Base-by-base conservation (phyloP, 306 rosid species). In the Biancaea sappan region DNA sequence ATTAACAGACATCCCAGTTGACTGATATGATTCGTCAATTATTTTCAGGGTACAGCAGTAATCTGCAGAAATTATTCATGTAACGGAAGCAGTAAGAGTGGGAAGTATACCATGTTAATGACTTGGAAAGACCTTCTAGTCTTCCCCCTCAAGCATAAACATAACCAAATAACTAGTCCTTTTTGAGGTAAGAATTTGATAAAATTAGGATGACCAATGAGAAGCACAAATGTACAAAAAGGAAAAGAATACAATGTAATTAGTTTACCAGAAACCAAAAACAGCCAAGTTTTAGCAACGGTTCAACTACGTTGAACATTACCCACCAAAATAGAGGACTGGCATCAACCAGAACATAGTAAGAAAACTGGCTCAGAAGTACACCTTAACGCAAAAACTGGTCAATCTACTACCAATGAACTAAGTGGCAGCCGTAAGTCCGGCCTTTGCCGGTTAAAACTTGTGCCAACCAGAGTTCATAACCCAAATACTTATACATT, bases 381-480 rank as follows among this genome's bases (percentile, higher is more conserved):
- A 80, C 85, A 93, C 97, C 87, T 88, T 83, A 72, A 80, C 67
- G 74, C 44, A 70, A 67, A 80, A 44, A 34, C 2, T 93, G 92
- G 62, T 91, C 94, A 91, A 51, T 66, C 96, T 91, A 91, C 97
- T 89, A 91, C 93, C 93, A 66, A 58, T 19, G 77, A 69, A 80
- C 47, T 64, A 62, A 77, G 52, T 71, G 83, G 96, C 91, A 90
- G 97, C 97, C 80, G 84, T 93, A 81, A 84, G 90, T 54, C 92
- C 90, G 92, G 97, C 95, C 97, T 90, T 93, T 22, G 91, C 96
- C 93, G 85, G 78, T 54, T 32, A 35, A 77, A 57, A 31, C 19
- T 1, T 47, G 11, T 4, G n/a, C 5, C 10, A 18, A 14, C 18
- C 18, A 8, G 6, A 8, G 22, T 16, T 63, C 4, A 5, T 29